Conservation (phyloP, 2,329 filamentous ascomycete species). For the Corinectria fuckeliana region DNA sequence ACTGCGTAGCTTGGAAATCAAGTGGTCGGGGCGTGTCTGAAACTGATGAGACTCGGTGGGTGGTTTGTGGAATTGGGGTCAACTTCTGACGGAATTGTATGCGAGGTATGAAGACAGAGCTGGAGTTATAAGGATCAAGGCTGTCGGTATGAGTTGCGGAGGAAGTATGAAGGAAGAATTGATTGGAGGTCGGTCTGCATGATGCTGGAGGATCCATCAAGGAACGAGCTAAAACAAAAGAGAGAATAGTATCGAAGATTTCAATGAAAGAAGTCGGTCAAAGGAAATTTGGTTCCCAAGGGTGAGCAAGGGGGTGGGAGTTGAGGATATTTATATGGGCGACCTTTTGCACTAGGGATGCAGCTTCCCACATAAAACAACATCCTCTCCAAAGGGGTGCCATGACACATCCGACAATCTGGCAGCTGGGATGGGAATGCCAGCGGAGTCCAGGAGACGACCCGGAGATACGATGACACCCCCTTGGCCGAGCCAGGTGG, state of each 20-base stretch:
- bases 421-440: conserved; percentile 64
- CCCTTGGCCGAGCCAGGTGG: conserved; percentile 85
- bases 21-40: conserved; percentile 36
- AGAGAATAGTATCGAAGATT: background rate
- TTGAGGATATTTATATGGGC: conserved; percentile 23
- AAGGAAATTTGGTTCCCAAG: background rate
- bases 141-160: background rate
- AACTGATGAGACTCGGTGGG: background rate
- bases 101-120: background rate
- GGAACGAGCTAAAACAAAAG: background rate
- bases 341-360: conserved; percentile 28
- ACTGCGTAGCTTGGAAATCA: conserved; percentile 42
- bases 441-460: conserved; percentile 56
- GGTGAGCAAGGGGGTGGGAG: background rate
- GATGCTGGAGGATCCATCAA: background rate
- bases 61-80: background rate
- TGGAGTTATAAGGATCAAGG: background rate
- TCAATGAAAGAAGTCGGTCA: background rate
- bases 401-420: conserved; percentile 73
- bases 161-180: background rate
- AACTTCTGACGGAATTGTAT: background rate
- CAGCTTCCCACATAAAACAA: conserved; percentile 78
- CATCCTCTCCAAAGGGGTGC: conserved; percentile 81
- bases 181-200: background rate
- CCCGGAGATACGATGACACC: conserved; percentile 81